Evolutionary conservation across 805 yeast genomes (phyloP), one percentile per base, ranked within the genome.

Genomic region (Spathaspora boniae): DNA sequence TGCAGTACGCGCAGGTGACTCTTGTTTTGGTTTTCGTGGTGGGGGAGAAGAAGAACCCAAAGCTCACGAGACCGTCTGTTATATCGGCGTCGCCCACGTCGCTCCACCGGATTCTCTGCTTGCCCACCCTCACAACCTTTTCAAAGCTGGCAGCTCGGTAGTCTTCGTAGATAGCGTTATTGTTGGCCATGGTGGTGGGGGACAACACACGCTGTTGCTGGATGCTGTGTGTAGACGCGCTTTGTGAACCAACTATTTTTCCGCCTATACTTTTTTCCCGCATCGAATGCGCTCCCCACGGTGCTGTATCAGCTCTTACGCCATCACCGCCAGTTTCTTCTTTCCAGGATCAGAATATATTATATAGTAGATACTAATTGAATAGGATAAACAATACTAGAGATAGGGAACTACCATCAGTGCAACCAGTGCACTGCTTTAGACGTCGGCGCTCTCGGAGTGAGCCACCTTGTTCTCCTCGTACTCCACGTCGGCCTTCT

Each of bases 21-120:
- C 76, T 68, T 46, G 76, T 80, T 3, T 49, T 56, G 29, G 65
- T 58, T 21, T 60, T 56, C 34, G 66, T 60, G 9, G 65, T 60
- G 21, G 79, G 88, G 31, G 71, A 68, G 53, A 61, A 82, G 56
- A 62, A 76, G 60, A 82, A 76, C 1, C 91, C 89, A 14, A 75
- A 68, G 32, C 62, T 62, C 1, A 80, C 80, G 62, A 81, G 35
- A 3, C 41, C 40, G 16, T 40, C 48, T 12, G 44, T 36, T n/a
- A 31, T 28, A 9, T 30, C 32, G 4, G 34, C 33, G 19, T 36
- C 33, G 21, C 31, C 16, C 7, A 19, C 34, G 11, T 43, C 42
- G 3, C 22, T 16, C 47, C 47, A 43, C 9, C 20, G 26, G 8
- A 38, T n/a, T 17, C 26, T 22, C 11, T 17, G 33, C 12, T 29